phyloP scores from a whole-genome alignment of 345 rosid genomes.

The Boechera stricta region DNA sequence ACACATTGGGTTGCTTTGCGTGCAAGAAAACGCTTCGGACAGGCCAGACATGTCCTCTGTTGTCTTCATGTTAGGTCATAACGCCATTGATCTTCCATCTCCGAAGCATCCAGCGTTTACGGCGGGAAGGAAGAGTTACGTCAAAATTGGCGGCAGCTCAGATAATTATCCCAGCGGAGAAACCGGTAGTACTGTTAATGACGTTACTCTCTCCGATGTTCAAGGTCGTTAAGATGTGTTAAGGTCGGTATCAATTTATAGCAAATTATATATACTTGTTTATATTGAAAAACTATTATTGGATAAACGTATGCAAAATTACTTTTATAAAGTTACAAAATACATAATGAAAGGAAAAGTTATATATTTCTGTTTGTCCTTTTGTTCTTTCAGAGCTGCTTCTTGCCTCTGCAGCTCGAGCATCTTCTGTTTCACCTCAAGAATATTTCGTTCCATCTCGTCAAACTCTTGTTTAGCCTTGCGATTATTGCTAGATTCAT shows the following conservation, averaged over 20 bases:
- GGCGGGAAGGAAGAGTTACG: constrained; percentile 25
- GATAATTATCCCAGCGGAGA: constrained; percentile 34
- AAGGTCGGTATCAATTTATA: neutral
- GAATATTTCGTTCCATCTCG: constrained; percentile 48
- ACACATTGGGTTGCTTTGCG: constrained; percentile 70
- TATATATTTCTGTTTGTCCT: constrained; percentile 5
- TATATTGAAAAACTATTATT: neutral
- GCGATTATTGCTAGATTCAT: constrained; percentile 25
- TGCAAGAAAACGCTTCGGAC: constrained; percentile 62
- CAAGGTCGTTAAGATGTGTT: constrained; percentile 45
- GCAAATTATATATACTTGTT: neutral
- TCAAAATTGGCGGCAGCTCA: constrained; percentile 29
- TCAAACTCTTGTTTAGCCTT: constrained; percentile 44
- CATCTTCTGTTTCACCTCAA: constrained; percentile 45
- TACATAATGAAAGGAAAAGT: neutral
- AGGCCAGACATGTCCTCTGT: constrained; percentile 64
- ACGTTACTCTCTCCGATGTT: constrained; percentile 45
- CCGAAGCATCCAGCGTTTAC: constrained; percentile 64
- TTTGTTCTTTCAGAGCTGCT: constrained; percentile 26
- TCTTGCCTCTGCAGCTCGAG: constrained; percentile 48
- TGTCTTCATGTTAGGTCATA: constrained; percentile 55
- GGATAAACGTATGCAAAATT: neutral
- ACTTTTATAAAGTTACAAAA: neutral
- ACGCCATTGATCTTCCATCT: constrained; percentile 46
- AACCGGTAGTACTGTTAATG: constrained; percentile 43